A percentile compares a stretch with the other conserved stretches of the same genome.
Evolutionary conservation across 192 early-diverging fungal species (phyloP).

Genomic region (Allomyces arbusculus): DNA sequence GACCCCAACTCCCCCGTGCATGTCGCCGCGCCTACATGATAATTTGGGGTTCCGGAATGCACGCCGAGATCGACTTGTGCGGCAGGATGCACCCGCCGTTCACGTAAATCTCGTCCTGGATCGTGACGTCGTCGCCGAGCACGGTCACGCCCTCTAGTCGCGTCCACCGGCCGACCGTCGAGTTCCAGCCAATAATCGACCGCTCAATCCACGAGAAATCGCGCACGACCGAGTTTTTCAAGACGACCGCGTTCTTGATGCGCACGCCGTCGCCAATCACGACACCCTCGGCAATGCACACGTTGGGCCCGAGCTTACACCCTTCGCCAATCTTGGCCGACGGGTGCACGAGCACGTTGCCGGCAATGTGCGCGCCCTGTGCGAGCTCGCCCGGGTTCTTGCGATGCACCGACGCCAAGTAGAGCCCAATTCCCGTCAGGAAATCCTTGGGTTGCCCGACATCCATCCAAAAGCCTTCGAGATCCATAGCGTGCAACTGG

Average conservation of each 20-base stretch:
- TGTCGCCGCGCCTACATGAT: slow-evolving; percentile 44
- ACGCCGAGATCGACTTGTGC: slow-evolving; percentile 77
- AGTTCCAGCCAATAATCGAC: slow-evolving; percentile 91
- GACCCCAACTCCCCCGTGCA: too few relatives aligned
- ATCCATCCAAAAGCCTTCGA: slow-evolving; percentile 98
- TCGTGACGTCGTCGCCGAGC: slow-evolving; percentile 88
- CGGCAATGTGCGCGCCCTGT: slow-evolving; percentile 28
- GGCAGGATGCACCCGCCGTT: slow-evolving; percentile 93
- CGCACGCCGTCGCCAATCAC: slow-evolving; percentile 88
- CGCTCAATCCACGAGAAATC: slow-evolving; percentile 79
- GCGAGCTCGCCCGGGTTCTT: slow-evolving; percentile 48
- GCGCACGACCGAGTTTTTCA: slow-evolving; percentile 65
- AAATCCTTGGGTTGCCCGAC: slow-evolving; percentile 99
- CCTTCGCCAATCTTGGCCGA: slow-evolving; percentile 82
- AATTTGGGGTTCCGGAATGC: slow-evolving; percentile 80
- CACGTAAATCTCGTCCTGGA: slow-evolving; percentile 80
- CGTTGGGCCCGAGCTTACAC: slow-evolving; percentile 95
- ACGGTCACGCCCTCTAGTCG: slow-evolving; percentile 88
- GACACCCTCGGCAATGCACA: slow-evolving; percentile 78
- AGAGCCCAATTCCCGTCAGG: slow-evolving; percentile 83
- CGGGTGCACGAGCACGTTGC: slow-evolving; percentile 82
- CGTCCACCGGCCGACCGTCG: slow-evolving; percentile 82
- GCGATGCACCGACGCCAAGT: slow-evolving; percentile 65
- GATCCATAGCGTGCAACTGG: slow-evolving; percentile 78
- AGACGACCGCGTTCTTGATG: slow-evolving; percentile 66